Conservation (phyloP, 2,329 filamentous ascomycete genomes). For the Fusarium nygamai region DNA sequence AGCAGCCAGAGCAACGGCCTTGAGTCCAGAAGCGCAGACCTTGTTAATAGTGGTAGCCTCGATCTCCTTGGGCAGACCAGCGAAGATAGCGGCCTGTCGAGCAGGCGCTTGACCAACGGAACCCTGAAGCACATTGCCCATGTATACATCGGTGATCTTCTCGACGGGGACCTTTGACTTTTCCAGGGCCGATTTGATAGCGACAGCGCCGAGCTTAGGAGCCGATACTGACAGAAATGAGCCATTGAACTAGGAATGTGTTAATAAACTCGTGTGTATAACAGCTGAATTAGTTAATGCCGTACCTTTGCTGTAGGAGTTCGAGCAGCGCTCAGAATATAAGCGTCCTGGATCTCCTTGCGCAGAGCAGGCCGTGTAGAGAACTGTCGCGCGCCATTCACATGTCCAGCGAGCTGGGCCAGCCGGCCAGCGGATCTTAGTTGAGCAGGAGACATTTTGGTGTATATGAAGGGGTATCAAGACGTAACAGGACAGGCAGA, state of each 20-base stretch:
- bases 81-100: constrained; percentile 88
- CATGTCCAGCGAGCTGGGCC: constrained; percentile 52
- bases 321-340: constrained; percentile 89
- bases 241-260: constrained; percentile 82
- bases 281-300: background rate
- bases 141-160: constrained; percentile 92
- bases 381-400: constrained; percentile 57
- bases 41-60: constrained; percentile 98
- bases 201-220: constrained; percentile 87
- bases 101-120: constrained; percentile 90
- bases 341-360: constrained; percentile 86
- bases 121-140: constrained; percentile 93
- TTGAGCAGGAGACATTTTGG: constrained; percentile 41
- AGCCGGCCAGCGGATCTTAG: constrained; percentile 49
- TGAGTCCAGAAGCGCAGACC: constrained; percentile 94
- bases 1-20: constrained; percentile 88
- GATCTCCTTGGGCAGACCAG: constrained; percentile 80
- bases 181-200: constrained; percentile 89
- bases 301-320: constrained; percentile 88
- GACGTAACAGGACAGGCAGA: constrained; percentile 3
- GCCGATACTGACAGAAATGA: constrained; percentile 85
- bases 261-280: background rate
- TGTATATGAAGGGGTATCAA: constrained; percentile 13
- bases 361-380: constrained; percentile 56
- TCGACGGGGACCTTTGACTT: constrained; percentile 85